Evolutionary conservation across 345 rosid genomes (phyloP), one percentile per base, ranked within the genome.

Genomic region (Eucalyptus polybractea): DNA sequence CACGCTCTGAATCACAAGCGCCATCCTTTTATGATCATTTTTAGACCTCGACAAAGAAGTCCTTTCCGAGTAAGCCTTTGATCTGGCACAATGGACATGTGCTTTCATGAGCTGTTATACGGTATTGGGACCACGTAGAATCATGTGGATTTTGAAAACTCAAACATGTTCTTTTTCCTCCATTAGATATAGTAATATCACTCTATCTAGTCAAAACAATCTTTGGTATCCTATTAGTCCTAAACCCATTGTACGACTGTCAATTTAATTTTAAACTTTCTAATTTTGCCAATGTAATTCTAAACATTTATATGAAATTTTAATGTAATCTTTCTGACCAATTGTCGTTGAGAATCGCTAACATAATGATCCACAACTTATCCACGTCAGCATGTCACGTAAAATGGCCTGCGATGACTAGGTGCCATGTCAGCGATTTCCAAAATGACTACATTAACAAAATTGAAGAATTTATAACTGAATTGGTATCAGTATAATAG

Each of bases 181-280:
- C 3, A 13, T 29, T 13, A 29, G 72, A 65, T 15, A 29, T 29
- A 22, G 37, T 65, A 12, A 65, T 13, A 65, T 65, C 72, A 65
- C 72, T 5, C 37, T 29, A 13, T 65, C 33, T 29, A 16, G 3
- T 65, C 72, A 65, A 65, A 65, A 65, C 37, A 65, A 29, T 65
- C 33, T 65, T 29, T 13, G 17, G 16, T 65, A 65, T 13, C 17
- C 13, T 7, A 29, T 29, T 3, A 13, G 8, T 29, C 69, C 33
- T 13, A 27, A 60, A 60, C n/a, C 13, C 1, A 60, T 3, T 25
- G 4, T 5, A 58, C 0, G 11, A 3, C 7, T 62, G 3, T 2
- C 8, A 29, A 6, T 62, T 62, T n/a, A 29, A 6, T 29, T 29
- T 13, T 62, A 62, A 62, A 29, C 8, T 29, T 62, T 29, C 17